Percentiles rank a stretch among this genome's conserved stretches.
These are phyloP conservation scores for Microglena sp. DNA, from an alignment of 139 green algal species.

Conservation along the genomic window DNA sequence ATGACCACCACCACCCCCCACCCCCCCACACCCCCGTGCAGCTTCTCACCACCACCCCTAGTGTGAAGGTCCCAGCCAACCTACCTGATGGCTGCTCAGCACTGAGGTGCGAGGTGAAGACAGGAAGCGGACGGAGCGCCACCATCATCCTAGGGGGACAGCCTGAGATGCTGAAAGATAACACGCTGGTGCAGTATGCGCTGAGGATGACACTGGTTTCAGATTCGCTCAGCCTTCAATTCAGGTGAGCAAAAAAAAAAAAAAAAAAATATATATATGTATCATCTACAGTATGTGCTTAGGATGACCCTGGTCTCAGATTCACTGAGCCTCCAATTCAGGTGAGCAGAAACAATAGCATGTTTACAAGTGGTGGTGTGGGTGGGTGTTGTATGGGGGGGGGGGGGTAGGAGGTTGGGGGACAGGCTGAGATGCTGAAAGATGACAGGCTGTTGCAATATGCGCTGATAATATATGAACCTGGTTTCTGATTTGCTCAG, in stretches of 20 bases:
- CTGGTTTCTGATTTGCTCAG: conserved; percentile 60
- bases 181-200: conserved; percentile 55
- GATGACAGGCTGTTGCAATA: conserved; percentile 54
- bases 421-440: conserved; percentile 42
- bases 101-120: conserved; percentile 41
- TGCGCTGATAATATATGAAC: conserved; percentile 36
- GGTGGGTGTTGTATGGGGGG: no score
- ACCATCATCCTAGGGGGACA: conserved; percentile 57
- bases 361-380: no score
- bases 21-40: background rate
- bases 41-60: conserved; percentile 20
- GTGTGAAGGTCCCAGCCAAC: conserved; percentile 44
- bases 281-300: conserved; percentile 68
- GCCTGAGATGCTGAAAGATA: conserved; percentile 39
- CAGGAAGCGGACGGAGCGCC: conserved; percentile 28
- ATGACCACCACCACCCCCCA: background rate
- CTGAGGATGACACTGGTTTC: conserved; percentile 45
- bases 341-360: no score
- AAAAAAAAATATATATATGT: no score
- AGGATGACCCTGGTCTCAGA: conserved; percentile 49
- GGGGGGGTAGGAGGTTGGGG: no score
- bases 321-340: conserved; percentile 32
- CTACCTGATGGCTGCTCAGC: conserved; percentile 48
- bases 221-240: conserved; percentile 48
- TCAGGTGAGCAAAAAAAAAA: conserved; percentile 2